phyloP scores from a whole-genome alignment of 2,329 filamentous ascomycete species.

The Botrytis pseudocinerea region DNA sequence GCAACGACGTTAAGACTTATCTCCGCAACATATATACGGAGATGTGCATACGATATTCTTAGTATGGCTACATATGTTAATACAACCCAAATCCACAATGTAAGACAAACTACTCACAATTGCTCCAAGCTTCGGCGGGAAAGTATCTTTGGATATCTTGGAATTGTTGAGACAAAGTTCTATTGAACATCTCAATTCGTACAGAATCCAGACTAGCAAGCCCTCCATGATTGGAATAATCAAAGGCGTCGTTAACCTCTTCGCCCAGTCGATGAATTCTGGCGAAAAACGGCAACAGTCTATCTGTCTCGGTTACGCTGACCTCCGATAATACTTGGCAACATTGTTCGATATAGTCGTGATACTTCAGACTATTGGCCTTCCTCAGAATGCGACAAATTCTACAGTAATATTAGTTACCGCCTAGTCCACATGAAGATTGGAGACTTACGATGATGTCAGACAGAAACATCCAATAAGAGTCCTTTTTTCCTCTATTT shows the following conservation, averaged over 20 bases:
- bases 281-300: conserved; percentile 35
- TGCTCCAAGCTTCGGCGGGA: conserved; percentile 32
- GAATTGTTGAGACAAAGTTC: conserved; percentile 34
- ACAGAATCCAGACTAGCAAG: conserved; percentile 31
- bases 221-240: conserved; percentile 31
- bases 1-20: conserved; percentile 34
- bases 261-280: conserved; percentile 35
- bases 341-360: conserved; percentile 35
- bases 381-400: conserved; percentile 36
- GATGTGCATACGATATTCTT: conserved; percentile 24
- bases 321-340: conserved; percentile 29
- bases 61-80: conserved; percentile 1
- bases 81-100: neutral
- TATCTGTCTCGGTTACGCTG: conserved; percentile 32
- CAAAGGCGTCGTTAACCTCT: conserved; percentile 36
- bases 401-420: conserved; percentile 22
- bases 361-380: conserved; percentile 34
- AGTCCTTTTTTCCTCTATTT: conserved; percentile 34
- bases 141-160: conserved; percentile 32
- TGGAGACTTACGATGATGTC: conserved; percentile 32
- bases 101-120: conserved; percentile 26
- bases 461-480: conserved; percentile 38
- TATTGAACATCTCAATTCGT: conserved; percentile 34
- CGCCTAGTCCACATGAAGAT: too few species aligned
- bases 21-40: conserved; percentile 33